A percentile compares a stretch with the other conserved stretches of the same genome.
These are phyloP conservation scores for Acanthamoeba healyi DNA, from an alignment of 208 protist genomes.

Conservation along the genomic window DNA sequence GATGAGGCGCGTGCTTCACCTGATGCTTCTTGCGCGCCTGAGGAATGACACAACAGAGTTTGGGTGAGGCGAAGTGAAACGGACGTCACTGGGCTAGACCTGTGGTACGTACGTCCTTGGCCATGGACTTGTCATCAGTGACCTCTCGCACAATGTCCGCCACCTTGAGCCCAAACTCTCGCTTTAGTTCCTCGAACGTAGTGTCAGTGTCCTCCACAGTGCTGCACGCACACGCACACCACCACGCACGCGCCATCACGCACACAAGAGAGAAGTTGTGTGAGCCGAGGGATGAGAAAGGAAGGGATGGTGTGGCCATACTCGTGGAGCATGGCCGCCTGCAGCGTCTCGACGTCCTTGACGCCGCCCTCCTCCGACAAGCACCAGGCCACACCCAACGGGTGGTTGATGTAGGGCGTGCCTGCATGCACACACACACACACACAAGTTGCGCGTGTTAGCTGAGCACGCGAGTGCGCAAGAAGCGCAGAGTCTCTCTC, in stretches of 20 bases:
- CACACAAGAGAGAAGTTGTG: conserved; percentile 16
- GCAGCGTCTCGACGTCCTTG: conserved; percentile 68
- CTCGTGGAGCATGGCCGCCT: conserved; percentile 84
- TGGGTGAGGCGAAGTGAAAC: too few species aligned
- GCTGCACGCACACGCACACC: neutral
- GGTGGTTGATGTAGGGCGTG: conserved; percentile 84
- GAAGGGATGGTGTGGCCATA: neutral
- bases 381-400: conserved; percentile 80
- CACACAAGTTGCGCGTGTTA: too few species aligned
- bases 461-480: too few species aligned
- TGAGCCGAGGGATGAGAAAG: neutral
- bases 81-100: too few species aligned
- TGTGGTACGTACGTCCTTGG: conserved; percentile 70
- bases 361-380: conserved; percentile 70
- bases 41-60: neutral
- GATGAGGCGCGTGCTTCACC: conserved; percentile 78
- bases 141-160: conserved; percentile 78
- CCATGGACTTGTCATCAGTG: conserved; percentile 81
- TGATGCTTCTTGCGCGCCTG: conserved; percentile 76
- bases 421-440: conserved; percentile 47
- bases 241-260: neutral
- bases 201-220: conserved; percentile 78
- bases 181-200: conserved; percentile 77
- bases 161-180: conserved; percentile 77
- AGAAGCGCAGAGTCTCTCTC: neutral